Percentiles rank a stretch among this genome's conserved stretches.
Conservation (phyloP, 2,329 filamentous ascomycete genomes). For the Aspergillus fijiensis region DNA sequence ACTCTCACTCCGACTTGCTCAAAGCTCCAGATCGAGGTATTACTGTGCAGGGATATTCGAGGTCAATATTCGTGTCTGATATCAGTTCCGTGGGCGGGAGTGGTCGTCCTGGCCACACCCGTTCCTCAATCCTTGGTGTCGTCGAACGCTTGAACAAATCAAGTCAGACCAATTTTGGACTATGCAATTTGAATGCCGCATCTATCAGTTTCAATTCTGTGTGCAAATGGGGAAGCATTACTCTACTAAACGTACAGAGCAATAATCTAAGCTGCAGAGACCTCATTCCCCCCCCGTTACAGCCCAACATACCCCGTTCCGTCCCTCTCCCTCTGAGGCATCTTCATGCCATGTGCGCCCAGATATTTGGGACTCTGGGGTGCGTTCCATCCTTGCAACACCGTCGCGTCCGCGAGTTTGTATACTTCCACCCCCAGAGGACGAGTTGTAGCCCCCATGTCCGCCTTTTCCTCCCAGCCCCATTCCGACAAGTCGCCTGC, state of each 20-base stretch:
- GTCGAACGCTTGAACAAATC: neutral
- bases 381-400: slow-evolving; percentile 63
- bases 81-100: neutral
- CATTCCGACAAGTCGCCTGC: slow-evolving; percentile 71
- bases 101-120: neutral
- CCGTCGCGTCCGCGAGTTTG: slow-evolving; percentile 54
- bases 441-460: slow-evolving; percentile 67
- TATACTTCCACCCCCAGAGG: slow-evolving; percentile 75
- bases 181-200: neutral
- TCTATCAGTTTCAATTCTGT: neutral
- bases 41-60: neutral
- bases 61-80: neutral
- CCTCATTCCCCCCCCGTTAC: slow-evolving; percentile 6
- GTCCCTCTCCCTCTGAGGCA: slow-evolving; percentile 43
- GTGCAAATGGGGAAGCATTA: neutral
- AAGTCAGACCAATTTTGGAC: neutral
- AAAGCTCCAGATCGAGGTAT: neutral
- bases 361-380: slow-evolving; percentile 61
- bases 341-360: slow-evolving; percentile 64
- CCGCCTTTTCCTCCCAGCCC: slow-evolving; percentile 67
- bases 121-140: neutral
- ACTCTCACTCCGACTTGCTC: slow-evolving; percentile 1
- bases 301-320: slow-evolving; percentile 27
- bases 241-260: neutral
- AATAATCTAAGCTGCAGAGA: neutral